Conservation (phyloP, 768 basidiomycete species). For the Lentinula lateritia region DNA sequence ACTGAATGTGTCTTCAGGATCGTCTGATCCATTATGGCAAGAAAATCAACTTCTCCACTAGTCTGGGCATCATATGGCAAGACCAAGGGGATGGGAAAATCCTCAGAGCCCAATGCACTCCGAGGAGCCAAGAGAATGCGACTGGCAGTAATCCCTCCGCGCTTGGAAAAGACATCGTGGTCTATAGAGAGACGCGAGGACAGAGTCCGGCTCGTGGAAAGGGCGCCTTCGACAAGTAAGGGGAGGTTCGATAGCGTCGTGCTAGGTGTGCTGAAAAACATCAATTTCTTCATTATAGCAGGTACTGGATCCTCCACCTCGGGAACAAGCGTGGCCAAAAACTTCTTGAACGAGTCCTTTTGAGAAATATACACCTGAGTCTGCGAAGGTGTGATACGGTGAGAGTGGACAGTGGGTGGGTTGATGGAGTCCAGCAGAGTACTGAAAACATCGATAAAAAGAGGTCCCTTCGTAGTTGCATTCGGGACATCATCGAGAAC, state of each 20-base stretch:
- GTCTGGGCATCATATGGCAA: slow-evolving; percentile 50
- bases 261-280: slow-evolving; percentile 59
- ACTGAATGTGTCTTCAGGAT: slow-evolving; percentile 77
- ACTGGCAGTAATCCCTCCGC: slow-evolving; percentile 64
- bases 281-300: slow-evolving; percentile 48
- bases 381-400: slow-evolving; percentile 54
- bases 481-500: slow-evolving; percentile 78
- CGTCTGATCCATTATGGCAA: slow-evolving; percentile 68
- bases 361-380: slow-evolving; percentile 45
- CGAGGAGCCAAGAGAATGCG: slow-evolving; percentile 61
- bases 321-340: slow-evolving; percentile 19
- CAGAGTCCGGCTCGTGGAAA: slow-evolving; percentile 45
- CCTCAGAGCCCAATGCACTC: slow-evolving; percentile 21
- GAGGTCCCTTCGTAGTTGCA: slow-evolving; percentile 50
- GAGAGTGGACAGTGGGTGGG: slow-evolving; percentile 41
- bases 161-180: slow-evolving; percentile 70
- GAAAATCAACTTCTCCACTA: slow-evolving; percentile 56
- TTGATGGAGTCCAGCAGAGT: slow-evolving; percentile 38
- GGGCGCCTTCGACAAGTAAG: slow-evolving; percentile 52
- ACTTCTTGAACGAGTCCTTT: slow-evolving; percentile 32
- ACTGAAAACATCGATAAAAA: slow-evolving; percentile 71
- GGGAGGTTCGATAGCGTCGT: slow-evolving; percentile 53
- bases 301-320: slow-evolving; percentile 29
- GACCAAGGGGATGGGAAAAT: slow-evolving; percentile 47
- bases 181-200: slow-evolving; percentile 58